Conservation (phyloP, 306 rosid genomes). For the Elaeagnus macrophylla region DNA sequence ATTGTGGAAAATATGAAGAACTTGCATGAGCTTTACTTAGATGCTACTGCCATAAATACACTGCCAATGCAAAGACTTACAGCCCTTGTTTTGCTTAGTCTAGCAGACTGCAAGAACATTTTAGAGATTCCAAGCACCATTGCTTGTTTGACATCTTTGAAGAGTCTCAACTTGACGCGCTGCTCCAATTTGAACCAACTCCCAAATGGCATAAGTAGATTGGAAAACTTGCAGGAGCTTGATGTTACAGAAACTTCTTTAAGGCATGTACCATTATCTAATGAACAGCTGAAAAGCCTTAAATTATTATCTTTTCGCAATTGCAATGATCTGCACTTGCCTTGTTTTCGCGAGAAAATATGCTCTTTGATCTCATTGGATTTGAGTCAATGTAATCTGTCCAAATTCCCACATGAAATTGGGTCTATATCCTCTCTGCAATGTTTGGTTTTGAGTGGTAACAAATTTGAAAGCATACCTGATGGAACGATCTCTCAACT, state of each 20-base stretch:
- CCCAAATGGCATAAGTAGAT: constrained; percentile 3
- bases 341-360: neutral
- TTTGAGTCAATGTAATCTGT: constrained; percentile 4
- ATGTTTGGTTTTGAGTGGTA: too few species aligned
- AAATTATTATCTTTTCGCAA: neutral
- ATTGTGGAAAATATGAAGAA: constrained; percentile 11
- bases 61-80: neutral
- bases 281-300: neutral
- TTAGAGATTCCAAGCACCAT: constrained; percentile 1
- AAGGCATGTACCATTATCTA: constrained; percentile 1
- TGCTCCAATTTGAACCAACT: constrained; percentile 2
- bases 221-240: constrained; percentile 9
- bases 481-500: too few species aligned
- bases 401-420: too few species aligned
- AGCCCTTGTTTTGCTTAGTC: neutral
- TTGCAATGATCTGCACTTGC: neutral
- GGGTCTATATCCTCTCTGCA: too few species aligned
- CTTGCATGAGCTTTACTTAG: constrained; percentile 3
- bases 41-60: neutral
- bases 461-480: too few species aligned
- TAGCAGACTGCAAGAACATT: constrained; percentile 1
- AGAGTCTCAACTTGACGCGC: constrained; percentile 1
- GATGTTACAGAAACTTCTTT: constrained; percentile 11
- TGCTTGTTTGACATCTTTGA: constrained; percentile 2
- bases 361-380: neutral